Conservation (phyloP, 306 rosid genomes). For the Trifolium dubium region DNA sequence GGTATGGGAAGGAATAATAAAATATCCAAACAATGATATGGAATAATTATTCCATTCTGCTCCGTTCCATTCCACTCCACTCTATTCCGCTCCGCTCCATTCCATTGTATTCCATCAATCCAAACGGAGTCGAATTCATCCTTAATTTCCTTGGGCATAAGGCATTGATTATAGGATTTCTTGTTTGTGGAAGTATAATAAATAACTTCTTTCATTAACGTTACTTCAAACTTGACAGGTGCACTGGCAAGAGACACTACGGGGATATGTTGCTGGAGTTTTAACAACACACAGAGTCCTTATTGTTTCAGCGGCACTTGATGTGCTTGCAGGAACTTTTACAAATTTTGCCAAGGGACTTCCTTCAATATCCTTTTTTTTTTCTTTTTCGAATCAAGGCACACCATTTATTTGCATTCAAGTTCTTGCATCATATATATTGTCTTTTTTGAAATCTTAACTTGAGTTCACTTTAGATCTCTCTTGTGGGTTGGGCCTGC, state of each 20-base stretch:
- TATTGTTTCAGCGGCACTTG: slow-evolving; percentile 81
- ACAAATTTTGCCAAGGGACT: slow-evolving; percentile 84
- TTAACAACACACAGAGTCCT: slow-evolving; percentile 84
- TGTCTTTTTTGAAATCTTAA: slow-evolving; percentile 61
- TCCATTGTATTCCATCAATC: no score
- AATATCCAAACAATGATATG: no score
- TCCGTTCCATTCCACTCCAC: no score
- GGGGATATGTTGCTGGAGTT: slow-evolving; percentile 91
- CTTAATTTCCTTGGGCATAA: slow-evolving; percentile 9
- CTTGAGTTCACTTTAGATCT: slow-evolving; percentile 80
- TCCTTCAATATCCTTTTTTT: slow-evolving; percentile 85
- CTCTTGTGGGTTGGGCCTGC: slow-evolving; percentile 98
- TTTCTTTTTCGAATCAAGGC: slow-evolving; percentile 5
- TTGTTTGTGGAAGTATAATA: slow-evolving; percentile 26
- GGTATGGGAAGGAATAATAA: no score
- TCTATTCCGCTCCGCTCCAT: no score
- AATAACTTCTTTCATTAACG: slow-evolving; percentile 3
- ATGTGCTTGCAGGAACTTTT: slow-evolving; percentile 74
- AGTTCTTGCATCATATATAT: slow-evolving; percentile 26
- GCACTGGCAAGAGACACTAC: slow-evolving; percentile 95
- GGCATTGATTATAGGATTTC: slow-evolving; percentile 27
- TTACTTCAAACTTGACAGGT: slow-evolving; percentile 61
- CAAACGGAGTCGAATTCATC: no score
- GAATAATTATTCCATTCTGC: no score
- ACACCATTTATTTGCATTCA: slow-evolving; percentile 17